phyloP scores from a whole-genome alignment of 2,329 filamentous ascomycete genomes.

The Trichophaea hybrida region DNA sequence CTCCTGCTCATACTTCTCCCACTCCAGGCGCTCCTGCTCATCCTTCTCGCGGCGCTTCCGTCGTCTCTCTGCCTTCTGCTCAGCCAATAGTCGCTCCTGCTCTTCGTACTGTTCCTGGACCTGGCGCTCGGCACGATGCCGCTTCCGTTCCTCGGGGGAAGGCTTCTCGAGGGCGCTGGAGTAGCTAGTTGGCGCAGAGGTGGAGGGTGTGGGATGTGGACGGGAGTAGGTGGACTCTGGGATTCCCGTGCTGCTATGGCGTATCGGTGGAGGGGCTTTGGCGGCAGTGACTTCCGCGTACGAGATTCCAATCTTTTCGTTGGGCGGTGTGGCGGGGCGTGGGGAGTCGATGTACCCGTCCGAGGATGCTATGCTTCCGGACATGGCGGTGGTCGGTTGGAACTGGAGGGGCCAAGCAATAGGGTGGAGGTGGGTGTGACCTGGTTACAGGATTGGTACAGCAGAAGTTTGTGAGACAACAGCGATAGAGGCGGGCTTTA shows the following conservation, averaged over 20 bases:
- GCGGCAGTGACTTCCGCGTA: not conserved
- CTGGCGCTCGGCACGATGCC: not conserved
- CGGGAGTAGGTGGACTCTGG: not conserved
- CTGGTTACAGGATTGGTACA: too few relatives aligned
- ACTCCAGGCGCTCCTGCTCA: not conserved
- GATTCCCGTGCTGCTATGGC: not conserved
- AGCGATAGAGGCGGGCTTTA: too few relatives aligned
- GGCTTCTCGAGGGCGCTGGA: not conserved
- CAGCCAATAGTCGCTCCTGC: not conserved
- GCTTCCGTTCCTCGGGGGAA: not conserved
- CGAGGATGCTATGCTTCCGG: too few relatives aligned
- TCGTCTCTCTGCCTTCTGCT: not conserved
- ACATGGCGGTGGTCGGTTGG: too few relatives aligned
- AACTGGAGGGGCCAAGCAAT: too few relatives aligned
- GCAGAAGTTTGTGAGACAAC: too few relatives aligned
- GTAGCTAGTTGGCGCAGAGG: not conserved
- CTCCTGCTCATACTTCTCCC: not conserved
- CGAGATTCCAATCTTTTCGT: not conserved
- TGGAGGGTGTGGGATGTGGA: not conserved
- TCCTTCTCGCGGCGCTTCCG: not conserved
- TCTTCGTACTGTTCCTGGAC: not conserved
- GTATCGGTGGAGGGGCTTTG: not conserved
- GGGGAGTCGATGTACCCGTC: not conserved
- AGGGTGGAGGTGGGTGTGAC: too few relatives aligned
- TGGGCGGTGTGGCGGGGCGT: not conserved